Evolutionary conservation across 148 eudicot genomes (phyloP).

Genomic region (Rheum nobile): DNA sequence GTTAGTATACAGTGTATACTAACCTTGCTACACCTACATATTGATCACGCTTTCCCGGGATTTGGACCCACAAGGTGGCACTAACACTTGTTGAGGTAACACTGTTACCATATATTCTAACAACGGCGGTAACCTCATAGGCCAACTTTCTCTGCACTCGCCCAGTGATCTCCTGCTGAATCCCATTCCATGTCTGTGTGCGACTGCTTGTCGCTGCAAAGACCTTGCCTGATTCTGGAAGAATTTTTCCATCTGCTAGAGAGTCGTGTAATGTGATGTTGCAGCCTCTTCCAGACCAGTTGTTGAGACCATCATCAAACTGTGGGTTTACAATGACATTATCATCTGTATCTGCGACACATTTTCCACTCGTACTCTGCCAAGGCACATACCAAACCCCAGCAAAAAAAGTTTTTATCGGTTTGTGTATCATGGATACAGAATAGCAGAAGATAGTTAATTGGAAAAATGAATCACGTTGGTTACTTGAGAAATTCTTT

Average conservation of each 20-base stretch:
- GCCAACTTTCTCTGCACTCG: conserved; percentile 69
- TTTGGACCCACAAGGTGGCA: conserved; percentile 76
- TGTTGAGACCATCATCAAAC: conserved; percentile 75
- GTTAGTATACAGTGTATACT: conserved; percentile 6
- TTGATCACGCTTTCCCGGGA: conserved; percentile 61
- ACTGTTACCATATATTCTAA: conserved; percentile 74
- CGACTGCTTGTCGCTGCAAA: conserved; percentile 75
- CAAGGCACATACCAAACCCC: not conserved
- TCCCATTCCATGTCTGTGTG: conserved; percentile 78
- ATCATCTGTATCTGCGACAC: conserved; percentile 31
- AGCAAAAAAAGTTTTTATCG: not conserved
- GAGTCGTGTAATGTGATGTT: conserved; percentile 54
- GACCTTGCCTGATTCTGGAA: conserved; percentile 65
- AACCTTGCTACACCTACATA: conserved; percentile 72
- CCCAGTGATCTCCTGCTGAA: conserved; percentile 83
- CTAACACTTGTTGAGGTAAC: conserved; percentile 40
- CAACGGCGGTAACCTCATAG: conserved; percentile 58
- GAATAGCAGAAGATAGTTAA: not conserved
- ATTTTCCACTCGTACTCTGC: conserved; percentile 8
- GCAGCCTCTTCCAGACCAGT: conserved; percentile 96
- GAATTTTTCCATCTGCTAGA: conserved; percentile 62
- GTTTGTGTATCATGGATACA: not conserved
- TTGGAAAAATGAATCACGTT: not conserved
- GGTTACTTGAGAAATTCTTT: conserved; percentile 20
- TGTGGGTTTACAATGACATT: conserved; percentile 59